Evolutionary conservation across 2,329 filamentous ascomycete genomes (phyloP).

Genomic region (Cytospora piceae): DNA sequence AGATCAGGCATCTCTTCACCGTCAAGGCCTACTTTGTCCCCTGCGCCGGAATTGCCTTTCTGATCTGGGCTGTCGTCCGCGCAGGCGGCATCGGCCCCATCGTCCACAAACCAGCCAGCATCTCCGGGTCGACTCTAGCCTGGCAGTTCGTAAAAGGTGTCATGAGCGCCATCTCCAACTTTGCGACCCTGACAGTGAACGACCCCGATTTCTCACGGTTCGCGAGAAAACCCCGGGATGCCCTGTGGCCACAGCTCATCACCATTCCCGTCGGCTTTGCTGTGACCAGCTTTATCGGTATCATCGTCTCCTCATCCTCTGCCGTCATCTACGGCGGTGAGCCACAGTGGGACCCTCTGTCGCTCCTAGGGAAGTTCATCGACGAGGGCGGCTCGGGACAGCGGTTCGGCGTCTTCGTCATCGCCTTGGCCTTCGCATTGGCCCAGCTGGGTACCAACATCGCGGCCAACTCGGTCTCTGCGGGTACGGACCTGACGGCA

Average conservation of each 20-base stretch:
- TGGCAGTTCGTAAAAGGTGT: slow-evolving; percentile 86
- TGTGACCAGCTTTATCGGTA: slow-evolving; percentile 83
- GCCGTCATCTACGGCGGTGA: slow-evolving; percentile 65
- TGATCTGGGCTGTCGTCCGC: slow-evolving; percentile 83
- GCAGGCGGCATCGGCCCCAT: slow-evolving; percentile 86
- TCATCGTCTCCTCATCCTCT: slow-evolving; percentile 75
- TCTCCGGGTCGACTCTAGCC: slow-evolving; percentile 69
- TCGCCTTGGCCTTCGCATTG: slow-evolving; percentile 71
- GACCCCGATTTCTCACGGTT: slow-evolving; percentile 87
- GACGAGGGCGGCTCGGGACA: slow-evolving; percentile 69
- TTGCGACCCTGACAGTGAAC: slow-evolving; percentile 83
- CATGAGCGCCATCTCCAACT: slow-evolving; percentile 90
- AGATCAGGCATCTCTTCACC: slow-evolving; percentile 88
- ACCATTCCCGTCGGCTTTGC: slow-evolving; percentile 74
- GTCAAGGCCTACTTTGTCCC: slow-evolving; percentile 87
- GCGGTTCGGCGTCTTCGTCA: slow-evolving; percentile 76
- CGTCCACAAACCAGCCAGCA: slow-evolving; percentile 66
- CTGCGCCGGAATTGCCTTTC: slow-evolving; percentile 79
- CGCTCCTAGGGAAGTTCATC: slow-evolving; percentile 68
- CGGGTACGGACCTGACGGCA: slow-evolving; percentile 81
- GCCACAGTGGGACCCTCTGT: slow-evolving; percentile 74
- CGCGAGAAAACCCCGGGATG: slow-evolving; percentile 73
- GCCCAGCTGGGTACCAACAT: slow-evolving; percentile 88
- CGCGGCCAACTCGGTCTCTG: slow-evolving; percentile 82
- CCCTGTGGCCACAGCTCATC: slow-evolving; percentile 78